Evolutionary conservation across 2,329 filamentous ascomycete species (phyloP), one percentile per base, ranked within the genome.

Genomic region (Ophiocordyceps camponoti-floridani): DNA sequence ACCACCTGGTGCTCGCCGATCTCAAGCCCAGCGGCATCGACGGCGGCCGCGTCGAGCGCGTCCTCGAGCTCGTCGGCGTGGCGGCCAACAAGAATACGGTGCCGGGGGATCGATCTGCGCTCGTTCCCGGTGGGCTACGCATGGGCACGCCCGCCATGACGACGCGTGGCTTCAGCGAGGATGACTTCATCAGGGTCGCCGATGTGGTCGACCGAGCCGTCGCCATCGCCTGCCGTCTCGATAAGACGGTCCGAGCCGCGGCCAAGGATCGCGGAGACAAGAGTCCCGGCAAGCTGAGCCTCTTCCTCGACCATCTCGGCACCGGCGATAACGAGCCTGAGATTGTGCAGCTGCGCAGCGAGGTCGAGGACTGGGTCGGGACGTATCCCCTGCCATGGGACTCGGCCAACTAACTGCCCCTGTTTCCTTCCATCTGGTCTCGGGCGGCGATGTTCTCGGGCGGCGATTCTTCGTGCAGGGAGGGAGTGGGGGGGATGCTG

Each of bases 11-110:
- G 11, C 75, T 98, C 16, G 72, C 91, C 43, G 91, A 98, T 62
- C 75, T 98, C 43, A 94, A 94, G 68, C 79, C 84, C 35, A 84
- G 91, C 59, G 73, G 73, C 47, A 79, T 98, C 48, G 91, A 98
- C 58, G 88, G 88, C 52, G 82, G 83, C 23, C 81, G 88, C 44
- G 86, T 94, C 13, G 88, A 95, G 68, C 80, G 86, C 42, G 79
- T 94, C 14, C 74, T 95, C 23, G 88, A 95, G 62, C 77, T 94
- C 42, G 86, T 93, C 52, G 89, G 89, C 54, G 89, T 96, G 44
- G 91, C 91, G n/a, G 83, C 84, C 60, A 98, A 98, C 73, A 98
- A 98, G 75, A 98, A 98, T 69, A 95, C 91, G 8, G 89, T 95
- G 0, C 91, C 91, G 1, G 91, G 89, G 40, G 91, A 98, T 66